phyloP scores from a whole-genome alignment of 306 rosid genomes.

The Trifolium subterraneum region DNA sequence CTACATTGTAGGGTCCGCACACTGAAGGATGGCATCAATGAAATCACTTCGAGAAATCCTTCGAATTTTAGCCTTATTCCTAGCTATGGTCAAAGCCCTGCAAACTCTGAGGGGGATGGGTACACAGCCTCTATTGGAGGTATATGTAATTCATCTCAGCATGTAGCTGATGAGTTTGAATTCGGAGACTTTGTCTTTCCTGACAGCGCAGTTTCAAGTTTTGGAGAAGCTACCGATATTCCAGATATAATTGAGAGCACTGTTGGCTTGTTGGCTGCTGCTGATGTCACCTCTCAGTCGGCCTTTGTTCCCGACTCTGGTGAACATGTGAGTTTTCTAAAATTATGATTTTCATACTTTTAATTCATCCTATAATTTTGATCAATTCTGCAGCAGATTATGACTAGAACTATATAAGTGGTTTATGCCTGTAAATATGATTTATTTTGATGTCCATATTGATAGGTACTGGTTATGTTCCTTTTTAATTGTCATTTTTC shows the following conservation, averaged over 20 bases:
- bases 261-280: conserved; percentile 69
- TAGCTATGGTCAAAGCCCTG: conserved; percentile 77
- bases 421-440: background rate
- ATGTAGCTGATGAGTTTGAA: conserved; percentile 63
- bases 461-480: background rate
- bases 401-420: conserved; percentile 13
- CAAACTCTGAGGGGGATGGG: conserved; percentile 71
- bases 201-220: conserved; percentile 76
- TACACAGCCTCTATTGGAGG: conserved; percentile 65
- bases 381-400: conserved; percentile 10
- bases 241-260: conserved; percentile 92
- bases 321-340: conserved; percentile 71
- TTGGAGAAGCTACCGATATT: conserved; percentile 64
- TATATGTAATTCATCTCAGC: conserved; percentile 55
- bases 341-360: conserved; percentile 16
- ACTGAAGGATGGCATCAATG: conserved; percentile 64
- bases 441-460: background rate
- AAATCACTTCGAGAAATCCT: conserved; percentile 64
- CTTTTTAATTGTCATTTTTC: background rate
- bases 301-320: conserved; percentile 70
- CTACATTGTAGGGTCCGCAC: conserved; percentile 70
- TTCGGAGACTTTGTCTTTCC: conserved; percentile 68
- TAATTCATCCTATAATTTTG: conserved; percentile 9
- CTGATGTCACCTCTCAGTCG: conserved; percentile 65
- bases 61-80: conserved; percentile 75